Base-by-base conservation (phyloP, 345 rosid genomes). In the Fremontodendron californicum region DNA sequence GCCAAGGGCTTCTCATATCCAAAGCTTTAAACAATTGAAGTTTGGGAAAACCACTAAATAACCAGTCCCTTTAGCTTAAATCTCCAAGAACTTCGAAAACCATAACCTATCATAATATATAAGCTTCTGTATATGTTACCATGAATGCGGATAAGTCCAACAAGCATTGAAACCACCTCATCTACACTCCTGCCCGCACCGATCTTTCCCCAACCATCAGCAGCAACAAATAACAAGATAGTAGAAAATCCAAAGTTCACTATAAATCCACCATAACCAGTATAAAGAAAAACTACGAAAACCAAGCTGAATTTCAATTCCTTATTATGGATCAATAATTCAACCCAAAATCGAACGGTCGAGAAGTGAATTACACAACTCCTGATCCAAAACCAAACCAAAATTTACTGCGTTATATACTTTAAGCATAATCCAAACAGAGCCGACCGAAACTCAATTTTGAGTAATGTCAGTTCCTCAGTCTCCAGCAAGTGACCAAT, bases 1-100 rank as follows among this genome's bases (percentile, higher is more conserved):
- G 84, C 90, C 92, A 91, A 79, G 92, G 86, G 87, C 91, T 87
- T 96, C 97, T 96, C 98, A 96, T 96, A 86, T 89, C 94, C 92
- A 83, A 83, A 82, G 68, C 72, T 62, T 77, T 75, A 65, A 67
- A 65, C 35, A 58, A 77, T 29, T 45, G 42, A 77, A 77, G 78
- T 68, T 46, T 73, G 55, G 51, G 51, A 79, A 82, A 63, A 76
- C 78, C 79, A 80, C 82, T 81, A 81, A 49, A 73, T 64, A 73
- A 73, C 80, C 77, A 60, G 61, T 39, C 31, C 52, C 71, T 71
- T 84, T 37, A 76, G 77, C 74, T 63, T 63, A 63, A 82, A 54
- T 68, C 82, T 75, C 75, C 81, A 81, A 73, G 79, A 80, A 73
- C 72, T 61, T 60, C 74, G 52, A 82, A 82, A 84, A 81, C 79